These are phyloP conservation scores for Pythium rhizo-oryzae DNA, from an alignment of 352 stramenopile species.

Conservation along the genomic window DNA sequence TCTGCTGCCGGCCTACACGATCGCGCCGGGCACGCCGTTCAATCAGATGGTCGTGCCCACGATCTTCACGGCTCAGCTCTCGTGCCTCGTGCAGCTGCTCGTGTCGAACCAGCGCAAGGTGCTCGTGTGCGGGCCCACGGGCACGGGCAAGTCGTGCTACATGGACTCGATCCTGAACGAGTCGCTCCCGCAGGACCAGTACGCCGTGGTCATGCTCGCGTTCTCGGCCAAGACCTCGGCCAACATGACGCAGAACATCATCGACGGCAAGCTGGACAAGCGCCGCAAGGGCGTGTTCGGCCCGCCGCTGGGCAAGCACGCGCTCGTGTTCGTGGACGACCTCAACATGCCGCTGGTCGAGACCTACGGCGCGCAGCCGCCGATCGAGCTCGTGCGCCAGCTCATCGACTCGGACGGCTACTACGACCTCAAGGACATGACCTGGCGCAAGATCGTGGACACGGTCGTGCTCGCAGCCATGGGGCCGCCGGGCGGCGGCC, in stretches of 20 bases:
- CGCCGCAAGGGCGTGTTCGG: constrained; percentile 92
- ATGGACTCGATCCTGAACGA: constrained; percentile 88
- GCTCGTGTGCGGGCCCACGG: constrained; percentile 92
- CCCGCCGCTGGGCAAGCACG: constrained; percentile 83
- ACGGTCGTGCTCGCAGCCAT: constrained; percentile 91
- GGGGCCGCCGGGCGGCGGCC: constrained; percentile 89
- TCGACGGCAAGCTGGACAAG: constrained; percentile 95
- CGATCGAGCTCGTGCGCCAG: constrained; percentile 92
- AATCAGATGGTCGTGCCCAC: constrained; percentile 95
- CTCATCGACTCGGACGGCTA: constrained; percentile 90
- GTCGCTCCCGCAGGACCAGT: constrained; percentile 76
- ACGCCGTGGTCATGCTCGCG: constrained; percentile 87
- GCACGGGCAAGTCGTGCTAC: constrained; percentile 93
- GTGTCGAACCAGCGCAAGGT: constrained; percentile 83
- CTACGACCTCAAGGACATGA: constrained; percentile 95
- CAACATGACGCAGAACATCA: constrained; percentile 96
- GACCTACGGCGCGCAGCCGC: constrained; percentile 93
- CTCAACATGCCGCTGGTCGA: constrained; percentile 97
- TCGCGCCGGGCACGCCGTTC: constrained; percentile 85
- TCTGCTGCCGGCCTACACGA: constrained; percentile 84
- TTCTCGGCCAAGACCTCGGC: constrained; percentile 94
- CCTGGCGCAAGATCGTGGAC: constrained; percentile 91
- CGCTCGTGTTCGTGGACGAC: constrained; percentile 93
- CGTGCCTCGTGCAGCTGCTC: constrained; percentile 87
- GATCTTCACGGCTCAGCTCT: constrained; percentile 92